Evolutionary conservation across 768 basidiomycete species (phyloP).

Genomic region (Filobasidium floriforme): DNA sequence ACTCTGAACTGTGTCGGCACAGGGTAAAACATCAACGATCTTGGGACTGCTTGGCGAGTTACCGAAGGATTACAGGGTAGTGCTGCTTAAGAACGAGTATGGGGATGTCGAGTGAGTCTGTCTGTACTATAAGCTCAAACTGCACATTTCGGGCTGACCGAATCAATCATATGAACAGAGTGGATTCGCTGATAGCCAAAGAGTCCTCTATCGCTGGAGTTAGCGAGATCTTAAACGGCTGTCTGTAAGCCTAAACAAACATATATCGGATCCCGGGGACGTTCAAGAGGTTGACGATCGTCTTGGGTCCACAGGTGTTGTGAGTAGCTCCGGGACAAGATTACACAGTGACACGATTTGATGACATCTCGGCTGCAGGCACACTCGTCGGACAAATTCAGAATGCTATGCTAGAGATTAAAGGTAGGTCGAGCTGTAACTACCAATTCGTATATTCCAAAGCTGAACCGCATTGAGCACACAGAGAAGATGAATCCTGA

Average conservation of each 20-base stretch:
- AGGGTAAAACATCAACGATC: slow-evolving; percentile 51
- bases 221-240: slow-evolving; percentile 91
- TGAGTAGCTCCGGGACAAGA: not conserved
- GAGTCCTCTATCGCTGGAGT: slow-evolving; percentile 75
- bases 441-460: slow-evolving; percentile 2
- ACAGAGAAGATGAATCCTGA: slow-evolving; percentile 68
- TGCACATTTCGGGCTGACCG: not conserved
- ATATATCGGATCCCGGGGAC: not conserved
- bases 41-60: slow-evolving; percentile 73
- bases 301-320: slow-evolving; percentile 24
- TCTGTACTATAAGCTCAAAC: slow-evolving; percentile 8
- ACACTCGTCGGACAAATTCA: slow-evolving; percentile 93
- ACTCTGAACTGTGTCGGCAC: slow-evolving; percentile 46
- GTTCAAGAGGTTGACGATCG: not conserved
- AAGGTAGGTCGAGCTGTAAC: slow-evolving; percentile 50
- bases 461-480: not conserved
- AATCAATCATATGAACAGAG: slow-evolving; percentile 45
- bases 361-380: slow-evolving; percentile 47
- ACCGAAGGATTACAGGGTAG: slow-evolving; percentile 71
- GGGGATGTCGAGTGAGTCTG: slow-evolving; percentile 70
- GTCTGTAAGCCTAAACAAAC: slow-evolving; percentile 57
- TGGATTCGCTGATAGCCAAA: slow-evolving; percentile 82
- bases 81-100: slow-evolving; percentile 91
- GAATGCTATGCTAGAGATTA: slow-evolving; percentile 77
- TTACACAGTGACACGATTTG: too few relatives aligned